Evolutionary conservation across 129 eudicot species (phyloP).

Genomic region (Kitagawia praeruptora): DNA sequence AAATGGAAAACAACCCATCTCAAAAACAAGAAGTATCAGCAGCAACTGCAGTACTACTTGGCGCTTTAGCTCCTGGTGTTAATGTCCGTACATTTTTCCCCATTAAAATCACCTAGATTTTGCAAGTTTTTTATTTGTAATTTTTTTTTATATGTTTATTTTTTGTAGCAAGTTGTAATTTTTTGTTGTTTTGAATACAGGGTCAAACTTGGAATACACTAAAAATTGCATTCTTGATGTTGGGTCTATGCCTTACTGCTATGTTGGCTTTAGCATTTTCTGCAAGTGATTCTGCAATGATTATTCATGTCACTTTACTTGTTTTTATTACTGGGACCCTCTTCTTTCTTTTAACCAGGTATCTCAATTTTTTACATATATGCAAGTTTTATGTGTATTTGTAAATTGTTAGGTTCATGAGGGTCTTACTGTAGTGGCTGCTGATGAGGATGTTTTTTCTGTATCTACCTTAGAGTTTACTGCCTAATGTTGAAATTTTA

Average conservation of each 20-base stretch:
- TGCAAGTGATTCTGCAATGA: conserved; percentile 57
- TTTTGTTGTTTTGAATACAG: conserved; percentile 41
- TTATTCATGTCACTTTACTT: conserved; percentile 70
- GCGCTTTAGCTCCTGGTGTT: conserved; percentile 90
- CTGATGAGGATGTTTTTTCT: background rate
- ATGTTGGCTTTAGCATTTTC: conserved; percentile 89
- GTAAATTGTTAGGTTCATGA: background rate
- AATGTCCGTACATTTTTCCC: conserved; percentile 36
- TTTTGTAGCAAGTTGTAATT: conserved; percentile 2
- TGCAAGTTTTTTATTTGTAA: background rate
- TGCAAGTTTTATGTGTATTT: background rate
- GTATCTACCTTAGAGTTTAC: background rate
- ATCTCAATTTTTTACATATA: background rate
- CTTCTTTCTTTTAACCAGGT: conserved; percentile 83
- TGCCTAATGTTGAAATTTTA: background rate
- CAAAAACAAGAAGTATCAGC: conserved; percentile 37
- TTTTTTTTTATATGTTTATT: background rate
- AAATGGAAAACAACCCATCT: conserved; percentile 44
- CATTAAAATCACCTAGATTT: background rate
- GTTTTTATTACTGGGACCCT: conserved; percentile 59
- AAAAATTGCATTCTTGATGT: conserved; percentile 67
- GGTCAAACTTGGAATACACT: conserved; percentile 87
- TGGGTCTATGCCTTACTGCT: conserved; percentile 70
- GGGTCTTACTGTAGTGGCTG: background rate
- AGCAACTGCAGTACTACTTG: conserved; percentile 63